Evolutionary conservation across 1,139 yeast species (phyloP).

Genomic region (Kodamaea plutei): DNA sequence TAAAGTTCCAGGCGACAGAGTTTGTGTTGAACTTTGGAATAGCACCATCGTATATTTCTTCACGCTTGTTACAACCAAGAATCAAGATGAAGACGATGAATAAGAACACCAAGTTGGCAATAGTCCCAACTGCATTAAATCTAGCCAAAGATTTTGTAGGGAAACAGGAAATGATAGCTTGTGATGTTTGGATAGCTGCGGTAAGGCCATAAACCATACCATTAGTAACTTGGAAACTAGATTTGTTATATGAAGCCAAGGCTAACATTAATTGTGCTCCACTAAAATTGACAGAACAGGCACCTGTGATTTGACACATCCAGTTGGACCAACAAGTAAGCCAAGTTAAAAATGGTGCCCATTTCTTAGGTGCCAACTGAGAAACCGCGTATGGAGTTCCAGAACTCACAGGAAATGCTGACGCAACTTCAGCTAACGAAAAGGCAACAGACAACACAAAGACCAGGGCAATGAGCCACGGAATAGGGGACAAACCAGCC

Average conservation of each 20-base stretch:
- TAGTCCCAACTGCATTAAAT: slow-evolving; percentile 52
- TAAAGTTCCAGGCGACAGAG: slow-evolving; percentile 50
- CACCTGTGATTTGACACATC: slow-evolving; percentile 51
- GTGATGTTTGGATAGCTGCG: slow-evolving; percentile 47
- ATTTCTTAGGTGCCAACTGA: slow-evolving; percentile 51
- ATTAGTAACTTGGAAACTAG: slow-evolving; percentile 14
- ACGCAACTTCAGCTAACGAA: slow-evolving; percentile 45
- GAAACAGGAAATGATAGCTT: slow-evolving; percentile 46
- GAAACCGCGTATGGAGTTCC: slow-evolving; percentile 49
- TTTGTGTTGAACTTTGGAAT: slow-evolving; percentile 47
- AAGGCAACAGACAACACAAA: slow-evolving; percentile 50
- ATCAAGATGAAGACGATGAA: slow-evolving; percentile 54
- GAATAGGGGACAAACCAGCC: slow-evolving; percentile 51
- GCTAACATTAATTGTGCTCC: slow-evolving; percentile 62
- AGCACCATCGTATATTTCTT: slow-evolving; percentile 34
- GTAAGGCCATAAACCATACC: slow-evolving; percentile 22
- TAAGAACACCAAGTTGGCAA: slow-evolving; percentile 48
- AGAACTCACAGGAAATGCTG: slow-evolving; percentile 45
- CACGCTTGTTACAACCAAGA: slow-evolving; percentile 50
- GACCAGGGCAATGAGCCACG: slow-evolving; percentile 49
- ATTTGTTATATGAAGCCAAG: slow-evolving; percentile 31
- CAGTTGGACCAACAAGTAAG: slow-evolving; percentile 30
- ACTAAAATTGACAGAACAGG: slow-evolving; percentile 64
- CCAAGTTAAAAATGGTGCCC: slow-evolving; percentile 49
- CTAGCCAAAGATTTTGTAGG: slow-evolving; percentile 56